These are phyloP conservation scores for Microdochium nivale DNA, from an alignment of 2,329 filamentous ascomycete species.

Conservation along the genomic window DNA sequence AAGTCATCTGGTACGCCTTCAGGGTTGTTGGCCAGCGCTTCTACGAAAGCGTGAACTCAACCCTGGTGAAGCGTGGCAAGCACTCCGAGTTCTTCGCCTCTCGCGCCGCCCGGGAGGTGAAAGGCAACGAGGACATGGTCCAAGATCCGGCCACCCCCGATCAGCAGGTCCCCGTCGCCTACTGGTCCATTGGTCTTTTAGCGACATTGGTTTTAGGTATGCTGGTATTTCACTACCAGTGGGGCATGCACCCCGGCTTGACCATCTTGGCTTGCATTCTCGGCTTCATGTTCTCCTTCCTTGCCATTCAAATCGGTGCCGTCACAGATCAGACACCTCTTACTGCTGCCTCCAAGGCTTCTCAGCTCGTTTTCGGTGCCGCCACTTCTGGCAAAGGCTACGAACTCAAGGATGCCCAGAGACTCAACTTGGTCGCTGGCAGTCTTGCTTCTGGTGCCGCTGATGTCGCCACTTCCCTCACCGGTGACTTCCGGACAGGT, in stretches of 20 bases:
- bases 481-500: conserved; percentile 58
- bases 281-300: conserved; percentile 52
- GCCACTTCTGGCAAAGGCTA: conserved; percentile 48
- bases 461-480: conserved; percentile 42
- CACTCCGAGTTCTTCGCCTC: conserved; percentile 31
- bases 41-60: conserved; percentile 30
- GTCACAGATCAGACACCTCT: conserved; percentile 56
- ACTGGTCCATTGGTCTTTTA: conserved; percentile 39
- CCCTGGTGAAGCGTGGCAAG: conserved; percentile 30
- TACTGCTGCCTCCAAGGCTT: conserved; percentile 59
- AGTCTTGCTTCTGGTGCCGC: conserved; percentile 47
- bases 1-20: conserved; percentile 26
- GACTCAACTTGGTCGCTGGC: conserved; percentile 58
- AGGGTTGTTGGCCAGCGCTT: conserved; percentile 38
- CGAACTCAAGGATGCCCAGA: conserved; percentile 42
- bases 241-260: conserved; percentile 47
- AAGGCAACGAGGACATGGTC: conserved; percentile 30
- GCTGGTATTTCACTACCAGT: conserved; percentile 41
- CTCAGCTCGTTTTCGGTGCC: conserved; percentile 59
- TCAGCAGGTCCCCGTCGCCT: conserved; percentile 42
- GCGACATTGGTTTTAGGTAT: conserved; percentile 40
- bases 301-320: conserved; percentile 51
- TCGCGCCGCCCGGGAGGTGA: conserved; percentile 21
- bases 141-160: conserved; percentile 38
- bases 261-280: conserved; percentile 47